Evolutionary conservation across 2,329 filamentous ascomycete genomes (phyloP).

Genomic region (Laburnicola sp.): DNA sequence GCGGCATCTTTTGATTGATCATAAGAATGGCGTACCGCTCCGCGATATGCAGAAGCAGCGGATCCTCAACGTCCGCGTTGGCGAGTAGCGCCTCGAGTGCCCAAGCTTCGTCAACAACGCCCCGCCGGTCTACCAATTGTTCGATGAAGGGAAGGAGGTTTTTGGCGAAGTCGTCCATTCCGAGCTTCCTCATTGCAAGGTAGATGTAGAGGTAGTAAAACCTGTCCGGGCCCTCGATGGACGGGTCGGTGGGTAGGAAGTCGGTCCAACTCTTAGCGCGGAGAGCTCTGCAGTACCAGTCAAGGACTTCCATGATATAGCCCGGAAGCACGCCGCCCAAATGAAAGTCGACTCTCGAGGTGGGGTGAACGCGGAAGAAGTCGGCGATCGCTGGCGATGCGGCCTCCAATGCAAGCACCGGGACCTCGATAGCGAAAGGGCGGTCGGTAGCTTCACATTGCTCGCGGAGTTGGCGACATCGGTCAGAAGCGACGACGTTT

Average conservation of each 20-base stretch:
- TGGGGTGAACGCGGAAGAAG: background rate
- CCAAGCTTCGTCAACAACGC: slow-evolving; percentile 2
- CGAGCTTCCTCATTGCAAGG: slow-evolving; percentile 8
- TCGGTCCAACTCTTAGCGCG: background rate
- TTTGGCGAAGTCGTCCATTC: slow-evolving; percentile 6
- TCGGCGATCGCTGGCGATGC: slow-evolving; percentile 5
- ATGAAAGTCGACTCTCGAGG: background rate
- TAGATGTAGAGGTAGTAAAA: slow-evolving; percentile 16
- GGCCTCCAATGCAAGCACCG: slow-evolving; percentile 4
- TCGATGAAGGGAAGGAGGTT: slow-evolving; percentile 6
- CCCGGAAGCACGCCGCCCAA: slow-evolving; percentile 9
- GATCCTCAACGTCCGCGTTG: background rate
- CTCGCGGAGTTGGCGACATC: slow-evolving; percentile 10
- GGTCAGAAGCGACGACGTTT: slow-evolving; percentile 6
- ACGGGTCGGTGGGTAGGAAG: slow-evolving; percentile 6
- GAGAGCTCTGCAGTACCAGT: slow-evolving; percentile 9
- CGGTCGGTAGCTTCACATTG: slow-evolving; percentile 2
- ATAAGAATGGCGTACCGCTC: background rate
- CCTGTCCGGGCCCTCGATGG: slow-evolving; percentile 8
- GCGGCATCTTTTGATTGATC: background rate
- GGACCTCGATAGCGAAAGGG: slow-evolving; percentile 10
- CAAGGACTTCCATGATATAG: slow-evolving; percentile 11
- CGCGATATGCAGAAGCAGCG: background rate
- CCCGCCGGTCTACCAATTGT: slow-evolving; percentile 7
- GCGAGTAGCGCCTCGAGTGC: background rate